These are phyloP conservation scores for Dipteronia dyeriana DNA, from an alignment of 345 rosid genomes.

Conservation along the genomic window DNA sequence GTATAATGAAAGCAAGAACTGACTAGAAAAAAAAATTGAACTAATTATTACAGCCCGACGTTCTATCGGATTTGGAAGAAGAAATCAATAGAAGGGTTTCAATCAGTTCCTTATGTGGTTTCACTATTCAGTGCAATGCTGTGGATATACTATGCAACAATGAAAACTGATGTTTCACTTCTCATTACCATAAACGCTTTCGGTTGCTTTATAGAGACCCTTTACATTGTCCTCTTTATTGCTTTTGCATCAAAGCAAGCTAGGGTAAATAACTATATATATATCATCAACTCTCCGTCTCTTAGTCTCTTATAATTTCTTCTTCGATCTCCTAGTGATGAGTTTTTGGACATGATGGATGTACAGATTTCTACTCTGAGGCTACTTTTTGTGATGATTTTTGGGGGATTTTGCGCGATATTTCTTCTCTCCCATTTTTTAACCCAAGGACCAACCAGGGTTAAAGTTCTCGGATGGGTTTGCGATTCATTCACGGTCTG, in stretches of 20 bases:
- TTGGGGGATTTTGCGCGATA: conserved; percentile 30
- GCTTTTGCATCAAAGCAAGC: conserved; percentile 53
- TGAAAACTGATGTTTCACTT: conserved; percentile 55
- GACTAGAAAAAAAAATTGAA: neutral
- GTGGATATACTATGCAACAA: conserved; percentile 64
- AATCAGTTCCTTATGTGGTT: conserved; percentile 63
- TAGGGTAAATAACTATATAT: conserved; percentile 35
- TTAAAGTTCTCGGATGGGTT: conserved; percentile 38
- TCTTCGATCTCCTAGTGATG: neutral
- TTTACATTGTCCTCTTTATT: conserved; percentile 56
- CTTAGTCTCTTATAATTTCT: neutral
- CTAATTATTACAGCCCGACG: conserved; percentile 52
- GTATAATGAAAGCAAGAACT: neutral
- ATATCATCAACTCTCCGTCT: neutral
- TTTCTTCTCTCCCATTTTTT: conserved; percentile 30
- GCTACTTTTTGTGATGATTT: conserved; percentile 29
- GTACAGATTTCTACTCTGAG: conserved; percentile 30
- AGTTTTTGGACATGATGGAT: no score
- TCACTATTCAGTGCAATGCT: conserved; percentile 70
- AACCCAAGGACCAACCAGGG: conserved; percentile 21
- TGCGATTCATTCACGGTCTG: conserved; percentile 23
- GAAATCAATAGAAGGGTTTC: conserved; percentile 79
- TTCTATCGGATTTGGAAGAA: conserved; percentile 59
- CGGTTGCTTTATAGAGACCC: conserved; percentile 64
- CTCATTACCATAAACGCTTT: conserved; percentile 66